These are phyloP conservation scores for Apiotrichum veenhuisii DNA, from an alignment of 1,284 basidiomycete species.

Conservation along the genomic window DNA sequence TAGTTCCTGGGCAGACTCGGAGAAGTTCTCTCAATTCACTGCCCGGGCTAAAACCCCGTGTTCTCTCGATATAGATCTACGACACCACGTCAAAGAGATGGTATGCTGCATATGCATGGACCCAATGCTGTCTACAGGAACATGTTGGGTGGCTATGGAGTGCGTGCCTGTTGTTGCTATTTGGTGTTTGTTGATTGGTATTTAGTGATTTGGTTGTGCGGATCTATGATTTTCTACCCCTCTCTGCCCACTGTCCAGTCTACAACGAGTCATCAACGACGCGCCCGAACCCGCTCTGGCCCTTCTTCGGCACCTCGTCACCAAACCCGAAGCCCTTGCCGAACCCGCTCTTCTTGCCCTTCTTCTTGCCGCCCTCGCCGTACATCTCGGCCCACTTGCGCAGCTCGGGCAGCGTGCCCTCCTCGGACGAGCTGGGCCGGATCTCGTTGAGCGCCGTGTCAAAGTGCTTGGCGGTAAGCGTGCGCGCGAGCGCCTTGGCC, in stretches of 20 bases:
- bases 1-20: too few species aligned
- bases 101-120: too few species aligned
- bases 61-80: too few species aligned
- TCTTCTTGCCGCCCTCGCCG: slow-evolving; percentile 58
- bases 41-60: too few species aligned
- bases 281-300: slow-evolving; percentile 9
- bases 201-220: too few species aligned
- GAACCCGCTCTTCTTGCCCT: slow-evolving; percentile 48
- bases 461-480: slow-evolving; percentile 59
- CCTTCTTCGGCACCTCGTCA: slow-evolving; percentile 18
- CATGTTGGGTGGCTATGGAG: too few species aligned
- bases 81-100: too few species aligned
- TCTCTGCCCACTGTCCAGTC: background rate
- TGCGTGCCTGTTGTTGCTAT: too few species aligned
- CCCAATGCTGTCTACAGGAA: too few species aligned
- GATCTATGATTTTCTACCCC: background rate
- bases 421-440: slow-evolving; percentile 76
- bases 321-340: slow-evolving; percentile 52
- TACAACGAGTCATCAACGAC: background rate
- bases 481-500: slow-evolving; percentile 7
- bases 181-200: too few species aligned
- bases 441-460: slow-evolving; percentile 77
- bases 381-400: slow-evolving; percentile 85
- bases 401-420: slow-evolving; percentile 72
- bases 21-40: too few species aligned